Evolutionary conservation across 2,329 filamentous ascomycete species (phyloP), one percentile per base, ranked within the genome.

Genomic region (Diaporthe sp.): DNA sequence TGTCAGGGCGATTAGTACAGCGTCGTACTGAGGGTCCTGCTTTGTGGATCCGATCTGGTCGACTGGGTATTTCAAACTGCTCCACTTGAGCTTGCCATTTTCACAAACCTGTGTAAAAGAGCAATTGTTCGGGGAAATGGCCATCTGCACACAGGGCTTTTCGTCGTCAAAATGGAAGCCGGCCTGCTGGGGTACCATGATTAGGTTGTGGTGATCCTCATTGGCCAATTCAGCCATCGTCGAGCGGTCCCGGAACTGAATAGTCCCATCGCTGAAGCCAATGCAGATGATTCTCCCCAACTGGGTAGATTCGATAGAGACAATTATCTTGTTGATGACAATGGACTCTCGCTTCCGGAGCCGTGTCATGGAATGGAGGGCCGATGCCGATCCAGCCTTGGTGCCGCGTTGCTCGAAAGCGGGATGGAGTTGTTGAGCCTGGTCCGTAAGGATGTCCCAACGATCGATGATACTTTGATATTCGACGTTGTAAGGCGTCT

Each of bases 181-280:
- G 61, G 92, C 92, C 82, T 98, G 94, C 39, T 92, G 87, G 39
- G 97, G 87, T 74, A 91, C 94, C 77, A 90, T 91, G 44, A 97
- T 91, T 61, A 87, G 91, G 58, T 91, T 89, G 10, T 91, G 84
- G 79, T 94, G 93, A 39, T 89, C 88, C 74, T 93, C 89, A 7
- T 90, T 89, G 77, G 91, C 92, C 0, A 96, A 86, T 72, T 92
- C 88, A 6, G 91, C 88, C 89, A 98, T 93, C 0, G 91, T 94
- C 65, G 90, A 88, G 15, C 95, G 90, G 80, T 97, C 94, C 74
- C 94, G 91, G 82, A 96, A 94, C 79, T 97, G 93, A 4, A 97
- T 87, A 0, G 92, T 93, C 15, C 96, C 94, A 81, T 98, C 95
- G 77, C 94, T 94, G 79, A 94, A 94, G 37, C 90, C 89, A 75